Evolutionary conservation across 768 basidiomycete genomes (phyloP).

Genomic region (Rhodocollybia butyracea): DNA sequence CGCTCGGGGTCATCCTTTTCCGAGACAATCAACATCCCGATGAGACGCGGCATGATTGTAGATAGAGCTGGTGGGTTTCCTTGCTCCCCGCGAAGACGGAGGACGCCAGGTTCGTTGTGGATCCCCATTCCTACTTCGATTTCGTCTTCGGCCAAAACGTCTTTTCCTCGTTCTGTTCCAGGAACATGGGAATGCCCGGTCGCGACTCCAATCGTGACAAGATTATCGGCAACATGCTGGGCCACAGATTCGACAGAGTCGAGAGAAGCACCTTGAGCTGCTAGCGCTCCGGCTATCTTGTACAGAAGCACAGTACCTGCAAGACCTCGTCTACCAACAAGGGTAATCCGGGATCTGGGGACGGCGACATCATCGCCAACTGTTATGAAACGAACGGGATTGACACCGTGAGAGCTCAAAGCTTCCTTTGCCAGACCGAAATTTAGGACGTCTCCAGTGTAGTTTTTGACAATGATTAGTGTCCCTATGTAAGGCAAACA

Average conservation of each 20-base stretch:
- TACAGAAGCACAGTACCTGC: slow-evolving; percentile 83
- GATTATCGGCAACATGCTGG: slow-evolving; percentile 57
- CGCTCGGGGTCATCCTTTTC: slow-evolving; percentile 61
- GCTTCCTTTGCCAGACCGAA: slow-evolving; percentile 90
- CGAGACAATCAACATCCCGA: slow-evolving; percentile 69
- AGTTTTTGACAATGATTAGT: slow-evolving; percentile 70
- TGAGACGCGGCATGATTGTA: slow-evolving; percentile 64
- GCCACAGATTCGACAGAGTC: slow-evolving; percentile 67
- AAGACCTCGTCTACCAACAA: slow-evolving; percentile 83
- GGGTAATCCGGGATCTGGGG: slow-evolving; percentile 71
- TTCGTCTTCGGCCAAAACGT: slow-evolving; percentile 56
- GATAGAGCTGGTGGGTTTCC: slow-evolving; percentile 66
- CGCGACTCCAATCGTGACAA: slow-evolving; percentile 83
- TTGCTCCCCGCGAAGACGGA: slow-evolving; percentile 33
- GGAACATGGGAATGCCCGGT: slow-evolving; percentile 91
- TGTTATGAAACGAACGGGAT: slow-evolving; percentile 70
- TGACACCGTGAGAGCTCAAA: slow-evolving; percentile 69
- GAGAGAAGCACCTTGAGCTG: slow-evolving; percentile 61
- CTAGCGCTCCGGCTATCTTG: slow-evolving; percentile 87
- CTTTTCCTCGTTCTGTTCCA: slow-evolving; percentile 59
- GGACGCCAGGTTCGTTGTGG: slow-evolving; percentile 83
- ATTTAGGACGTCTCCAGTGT: slow-evolving; percentile 88
- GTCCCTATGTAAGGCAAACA: slow-evolving; percentile 42
- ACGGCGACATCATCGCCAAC: slow-evolving; percentile 93
- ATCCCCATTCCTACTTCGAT: slow-evolving; percentile 91